Conservation (phyloP, 768 basidiomycete species). For the Podaxis sp. region DNA sequence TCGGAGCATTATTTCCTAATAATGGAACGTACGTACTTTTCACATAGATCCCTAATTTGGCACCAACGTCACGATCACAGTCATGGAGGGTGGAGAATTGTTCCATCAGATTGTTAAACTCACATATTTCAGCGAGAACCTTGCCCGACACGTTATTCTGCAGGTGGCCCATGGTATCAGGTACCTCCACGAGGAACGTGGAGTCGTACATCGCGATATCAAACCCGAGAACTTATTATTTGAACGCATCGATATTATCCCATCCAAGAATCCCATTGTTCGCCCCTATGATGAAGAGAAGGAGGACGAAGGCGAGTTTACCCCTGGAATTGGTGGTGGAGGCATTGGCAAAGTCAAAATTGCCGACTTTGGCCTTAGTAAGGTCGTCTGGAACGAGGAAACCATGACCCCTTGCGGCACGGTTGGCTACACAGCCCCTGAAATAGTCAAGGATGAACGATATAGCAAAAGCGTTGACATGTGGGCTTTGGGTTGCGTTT, state of each 20-base stretch:
- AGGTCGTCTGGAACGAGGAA: conserved; percentile 98
- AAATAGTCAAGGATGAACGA: conserved; percentile 98
- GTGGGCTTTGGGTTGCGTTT: conserved; percentile 99
- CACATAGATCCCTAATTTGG: background rate
- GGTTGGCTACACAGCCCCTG: conserved; percentile 98
- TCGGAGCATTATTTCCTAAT: conserved; percentile 92
- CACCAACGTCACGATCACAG: conserved; percentile 38
- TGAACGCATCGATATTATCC: conserved; percentile 87
- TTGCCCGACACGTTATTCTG: conserved; percentile 95
- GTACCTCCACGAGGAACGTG: conserved; percentile 95
- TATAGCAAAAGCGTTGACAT: conserved; percentile 98
- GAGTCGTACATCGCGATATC: conserved; percentile 98
- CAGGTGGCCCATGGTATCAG: conserved; percentile 94
- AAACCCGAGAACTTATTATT: conserved; percentile 98
- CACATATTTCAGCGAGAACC: conserved; percentile 97
- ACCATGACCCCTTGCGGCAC: conserved; percentile 99
- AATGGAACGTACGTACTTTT: conserved; percentile 71
- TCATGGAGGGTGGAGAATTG: conserved; percentile 97
- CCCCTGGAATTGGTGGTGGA: conserved; percentile 89
- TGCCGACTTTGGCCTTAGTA: conserved; percentile 96
- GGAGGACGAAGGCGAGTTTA: conserved; percentile 97
- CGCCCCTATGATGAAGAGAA: conserved; percentile 98
- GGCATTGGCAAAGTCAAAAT: conserved; percentile 99
- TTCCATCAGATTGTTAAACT: conserved; percentile 99
- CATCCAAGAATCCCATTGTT: conserved; percentile 69